Conservation (phyloP, 768 basidiomycete species). For the Postia placenta region DNA sequence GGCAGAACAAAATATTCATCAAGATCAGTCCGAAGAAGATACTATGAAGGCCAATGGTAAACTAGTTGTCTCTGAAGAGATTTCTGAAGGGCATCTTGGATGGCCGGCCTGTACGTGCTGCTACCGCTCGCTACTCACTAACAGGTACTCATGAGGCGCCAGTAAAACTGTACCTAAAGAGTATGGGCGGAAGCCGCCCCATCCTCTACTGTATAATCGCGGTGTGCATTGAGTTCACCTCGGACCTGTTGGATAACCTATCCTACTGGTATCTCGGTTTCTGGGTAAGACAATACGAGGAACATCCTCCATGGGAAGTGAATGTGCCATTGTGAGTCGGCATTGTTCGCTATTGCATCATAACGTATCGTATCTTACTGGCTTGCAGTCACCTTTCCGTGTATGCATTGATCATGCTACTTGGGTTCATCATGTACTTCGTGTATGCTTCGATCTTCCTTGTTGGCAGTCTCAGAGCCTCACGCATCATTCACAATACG, state of each 20-base stretch:
- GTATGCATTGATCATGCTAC: too few relatives aligned
- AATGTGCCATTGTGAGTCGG: slow-evolving; percentile 27
- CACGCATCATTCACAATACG: slow-evolving; percentile 43
- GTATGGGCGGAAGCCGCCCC: slow-evolving; percentile 19
- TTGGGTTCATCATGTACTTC: too few relatives aligned
- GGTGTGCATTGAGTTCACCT: too few relatives aligned
- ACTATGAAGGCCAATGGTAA: slow-evolving; percentile 25
- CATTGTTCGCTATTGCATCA: too few relatives aligned
- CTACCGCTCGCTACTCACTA: slow-evolving; percentile 8
- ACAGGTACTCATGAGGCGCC: not conserved
- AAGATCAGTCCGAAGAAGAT: slow-evolving; percentile 16
- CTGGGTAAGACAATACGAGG: slow-evolving; percentile 38
- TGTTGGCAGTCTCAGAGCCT: slow-evolving; percentile 45
- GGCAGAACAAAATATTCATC: slow-evolving; percentile 17
- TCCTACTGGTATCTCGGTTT: slow-evolving; percentile 41
- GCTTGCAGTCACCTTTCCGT: too few relatives aligned
- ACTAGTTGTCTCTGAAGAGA: slow-evolving; percentile 32
- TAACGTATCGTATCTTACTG: too few relatives aligned
- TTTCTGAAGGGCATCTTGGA: slow-evolving; percentile 29
- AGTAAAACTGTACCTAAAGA: slow-evolving; percentile 27
- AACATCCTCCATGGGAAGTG: slow-evolving; percentile 27
- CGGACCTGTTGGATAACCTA: too few relatives aligned
- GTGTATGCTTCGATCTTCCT: slow-evolving; percentile 33
- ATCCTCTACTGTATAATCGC: slow-evolving; percentile 27
- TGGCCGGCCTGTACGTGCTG: slow-evolving; percentile 29